Percentiles rank a stretch among this genome's conserved stretches.
phyloP scores from a whole-genome alignment of 2,329 filamentous ascomycete genomes.

The Thielaviopsis euricoi region DNA sequence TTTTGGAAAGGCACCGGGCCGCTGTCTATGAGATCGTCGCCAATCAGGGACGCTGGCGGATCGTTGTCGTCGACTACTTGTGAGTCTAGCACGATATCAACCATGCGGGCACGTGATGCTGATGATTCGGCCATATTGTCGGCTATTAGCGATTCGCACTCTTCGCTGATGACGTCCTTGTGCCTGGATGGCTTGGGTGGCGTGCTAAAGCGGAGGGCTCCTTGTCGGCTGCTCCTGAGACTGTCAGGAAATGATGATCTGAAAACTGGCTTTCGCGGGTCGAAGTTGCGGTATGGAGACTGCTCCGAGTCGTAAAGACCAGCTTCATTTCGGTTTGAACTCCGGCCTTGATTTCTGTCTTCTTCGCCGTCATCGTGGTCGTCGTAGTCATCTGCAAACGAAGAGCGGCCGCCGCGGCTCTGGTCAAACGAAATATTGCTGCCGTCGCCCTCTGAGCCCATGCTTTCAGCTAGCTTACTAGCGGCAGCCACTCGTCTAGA shows the following conservation, averaged over 20 bases:
- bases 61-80: slow-evolving; percentile 41
- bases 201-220: slow-evolving; percentile 12
- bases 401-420: slow-evolving; percentile 21
- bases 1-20: slow-evolving; percentile 46
- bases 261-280: slow-evolving; percentile 7
- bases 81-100: slow-evolving; percentile 71
- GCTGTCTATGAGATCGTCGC: slow-evolving; percentile 31
- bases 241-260: slow-evolving; percentile 21
- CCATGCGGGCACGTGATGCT: slow-evolving; percentile 49
- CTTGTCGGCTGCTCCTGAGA: slow-evolving; percentile 50
- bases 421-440: slow-evolving; percentile 38
- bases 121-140: not conserved
- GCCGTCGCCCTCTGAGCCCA: slow-evolving; percentile 61
- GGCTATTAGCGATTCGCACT: slow-evolving; percentile 24
- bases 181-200: not conserved
- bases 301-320: too few relatives aligned
- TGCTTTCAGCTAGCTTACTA: slow-evolving; percentile 69
- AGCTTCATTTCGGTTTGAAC: too few relatives aligned
- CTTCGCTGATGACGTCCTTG: slow-evolving; percentile 23
- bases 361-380: slow-evolving; percentile 13
- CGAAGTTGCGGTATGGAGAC: not conserved
- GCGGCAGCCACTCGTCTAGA: slow-evolving; percentile 79
- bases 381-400: slow-evolving; percentile 18
- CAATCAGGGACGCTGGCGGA: slow-evolving; percentile 42
- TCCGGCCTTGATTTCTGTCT: slow-evolving; percentile 14